Base-by-base conservation (phyloP, 2,329 filamentous ascomycete genomes). In the Fusarium buharicum region DNA sequence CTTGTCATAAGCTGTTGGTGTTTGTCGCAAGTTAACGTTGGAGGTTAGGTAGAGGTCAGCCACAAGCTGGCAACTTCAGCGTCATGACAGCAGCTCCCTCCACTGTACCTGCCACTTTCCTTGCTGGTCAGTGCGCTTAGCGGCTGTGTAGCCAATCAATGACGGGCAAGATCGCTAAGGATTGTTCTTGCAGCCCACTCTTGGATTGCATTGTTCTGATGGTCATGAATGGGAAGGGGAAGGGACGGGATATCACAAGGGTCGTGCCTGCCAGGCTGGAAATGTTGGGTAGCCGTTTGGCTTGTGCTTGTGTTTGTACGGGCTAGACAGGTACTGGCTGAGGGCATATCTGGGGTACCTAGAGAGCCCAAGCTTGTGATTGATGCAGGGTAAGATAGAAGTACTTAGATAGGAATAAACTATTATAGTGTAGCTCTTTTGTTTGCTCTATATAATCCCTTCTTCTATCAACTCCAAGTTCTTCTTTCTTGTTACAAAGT, bases 61-160 rank as follows among this genome's bases (percentile, higher is more conserved):
- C 57, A 69, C 58, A 69, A 69, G 55, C 62, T 69, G 66, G 65
- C 62, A 69, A 66, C 55, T 68, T 67, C 56, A 45, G 50, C 55
- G 62, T 66, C 59, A 60, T 62, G 63, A 51, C 48, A 66, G 59
- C 58, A 55, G 16, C 46, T 40, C 27, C 22, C 37, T 20, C 14
- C 16, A 39, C 14, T 33, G 43, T 53, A 55, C 48, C 47, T 51
- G 30, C 52, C 37, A 54, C 40, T 36, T 45, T 48, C 44, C 36
- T 18, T 27, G 17, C 37, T 62, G 55, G 56, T 33, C 53, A 53
- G 30, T 59, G 54, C 60, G 57, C 55, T 58, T 64, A 53, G 62
- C 65, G 62, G 62, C 20, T 62, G 55, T 39, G n/a, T 13, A 49
- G 38, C 67, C 68, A 70, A 70, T 70, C 43, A 63, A 48, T 38